Percentiles rank a stretch among this genome's conserved stretches.
Evolutionary conservation across 148 eudicot genomes (phyloP).

Genomic region (Rhododendron ovatum): DNA sequence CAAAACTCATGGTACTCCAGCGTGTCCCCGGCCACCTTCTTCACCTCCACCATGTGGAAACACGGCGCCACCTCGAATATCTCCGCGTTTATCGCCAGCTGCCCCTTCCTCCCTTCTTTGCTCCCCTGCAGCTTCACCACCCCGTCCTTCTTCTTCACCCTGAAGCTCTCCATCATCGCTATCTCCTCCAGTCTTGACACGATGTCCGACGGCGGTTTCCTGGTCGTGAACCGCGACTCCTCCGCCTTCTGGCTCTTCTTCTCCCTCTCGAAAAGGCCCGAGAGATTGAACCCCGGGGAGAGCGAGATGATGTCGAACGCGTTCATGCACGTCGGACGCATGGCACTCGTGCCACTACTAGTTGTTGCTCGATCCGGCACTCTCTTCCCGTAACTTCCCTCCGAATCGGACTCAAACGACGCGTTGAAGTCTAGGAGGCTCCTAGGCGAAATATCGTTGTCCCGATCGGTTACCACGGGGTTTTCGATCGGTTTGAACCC

Average conservation of each 20-base stretch:
- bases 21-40: constrained; percentile 69
- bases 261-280: constrained; percentile 46
- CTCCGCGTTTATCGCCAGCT: constrained; percentile 63
- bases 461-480: neutral
- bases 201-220: constrained; percentile 35
- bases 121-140: constrained; percentile 50
- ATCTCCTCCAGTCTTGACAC: constrained; percentile 61
- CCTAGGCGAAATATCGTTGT: constrained; percentile 29
- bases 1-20: constrained; percentile 59
- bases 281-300: constrained; percentile 58
- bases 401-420: neutral
- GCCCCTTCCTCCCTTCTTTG: constrained; percentile 72
- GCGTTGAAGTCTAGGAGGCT: constrained; percentile 35
- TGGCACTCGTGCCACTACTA: neutral
- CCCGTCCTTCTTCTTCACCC: constrained; percentile 52
- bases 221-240: constrained; percentile 46
- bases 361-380: neutral
- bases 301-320: constrained; percentile 78
- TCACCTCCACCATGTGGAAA: constrained; percentile 73
- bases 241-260: constrained; percentile 11
- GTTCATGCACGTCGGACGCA: constrained; percentile 49
- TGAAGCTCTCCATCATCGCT: constrained; percentile 40
- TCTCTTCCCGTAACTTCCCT: neutral
- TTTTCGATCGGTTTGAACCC: constrained; percentile 33
- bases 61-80: constrained; percentile 78